Conservation (phyloP, 2,329 filamentous ascomycete species). For the Phyllosticta capitalensis region DNA sequence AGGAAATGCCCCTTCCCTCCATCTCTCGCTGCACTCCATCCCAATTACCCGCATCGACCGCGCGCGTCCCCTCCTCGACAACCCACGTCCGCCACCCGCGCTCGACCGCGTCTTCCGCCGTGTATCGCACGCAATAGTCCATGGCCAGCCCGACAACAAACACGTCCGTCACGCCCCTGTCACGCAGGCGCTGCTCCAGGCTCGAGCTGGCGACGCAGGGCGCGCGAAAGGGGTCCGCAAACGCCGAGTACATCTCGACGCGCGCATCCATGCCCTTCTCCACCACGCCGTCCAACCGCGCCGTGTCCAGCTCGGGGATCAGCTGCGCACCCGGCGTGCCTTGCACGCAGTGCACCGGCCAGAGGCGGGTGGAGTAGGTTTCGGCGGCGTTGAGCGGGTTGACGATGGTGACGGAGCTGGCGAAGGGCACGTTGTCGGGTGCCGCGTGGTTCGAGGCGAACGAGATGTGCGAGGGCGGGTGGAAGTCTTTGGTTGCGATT, state of each 20-base stretch:
- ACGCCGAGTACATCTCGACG: constrained; percentile 92
- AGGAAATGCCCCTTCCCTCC: constrained; percentile 47
- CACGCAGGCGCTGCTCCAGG: constrained; percentile 49
- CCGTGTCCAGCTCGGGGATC: constrained; percentile 52
- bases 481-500: constrained; percentile 87
- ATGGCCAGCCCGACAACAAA: constrained; percentile 78
- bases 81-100: constrained; percentile 72
- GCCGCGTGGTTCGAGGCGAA: constrained; percentile 70
- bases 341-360: constrained; percentile 86
- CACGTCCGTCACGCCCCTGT: constrained; percentile 60
- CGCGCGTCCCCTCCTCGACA: constrained; percentile 66
- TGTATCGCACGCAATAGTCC: constrained; percentile 81
- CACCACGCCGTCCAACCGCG: constrained; percentile 45
- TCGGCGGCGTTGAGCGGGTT: constrained; percentile 58
- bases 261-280: constrained; percentile 66
- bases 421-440: constrained; percentile 57
- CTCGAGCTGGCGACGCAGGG: constrained; percentile 49
- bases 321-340: constrained; percentile 62
- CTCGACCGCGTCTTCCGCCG: constrained; percentile 65
- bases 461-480: constrained; percentile 74
- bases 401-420: constrained; percentile 51
- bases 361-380: constrained; percentile 60
- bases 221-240: constrained; percentile 62
- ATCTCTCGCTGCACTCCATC: constrained; percentile 46
- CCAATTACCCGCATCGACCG: constrained; percentile 58